Evolutionary conservation across 805 yeast genomes (phyloP).

Genomic region (Cyberlindnera galapagoensis): DNA sequence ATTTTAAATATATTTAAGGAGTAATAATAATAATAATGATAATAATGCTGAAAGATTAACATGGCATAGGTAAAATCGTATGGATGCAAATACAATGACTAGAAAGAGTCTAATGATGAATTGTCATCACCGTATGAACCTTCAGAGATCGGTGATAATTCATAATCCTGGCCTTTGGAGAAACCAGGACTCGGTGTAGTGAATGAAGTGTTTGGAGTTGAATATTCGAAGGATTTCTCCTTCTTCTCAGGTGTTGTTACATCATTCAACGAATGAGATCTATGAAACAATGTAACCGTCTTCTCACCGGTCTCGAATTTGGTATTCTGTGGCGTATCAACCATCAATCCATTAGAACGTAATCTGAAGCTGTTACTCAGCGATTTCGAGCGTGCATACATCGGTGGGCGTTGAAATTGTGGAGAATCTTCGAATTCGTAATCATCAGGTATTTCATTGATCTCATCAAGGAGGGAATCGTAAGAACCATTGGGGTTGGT

Average conservation of each 20-base stretch:
- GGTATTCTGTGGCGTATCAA: constrained; percentile 27
- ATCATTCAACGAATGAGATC: constrained; percentile 7
- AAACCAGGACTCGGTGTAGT: constrained; percentile 19
- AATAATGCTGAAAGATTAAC: too few relatives aligned
- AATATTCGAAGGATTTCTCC: constrained; percentile 6
- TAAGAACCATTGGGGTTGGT: constrained; percentile 22
- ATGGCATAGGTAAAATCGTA: too few relatives aligned
- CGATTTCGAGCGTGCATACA: constrained; percentile 10
- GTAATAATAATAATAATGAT: too few relatives aligned
- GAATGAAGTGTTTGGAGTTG: constrained; percentile 20
- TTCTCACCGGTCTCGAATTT: constrained; percentile 30
- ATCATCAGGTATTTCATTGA: constrained; percentile 43
- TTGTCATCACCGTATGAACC: constrained; percentile 18
- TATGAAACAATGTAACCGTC: constrained; percentile 33
- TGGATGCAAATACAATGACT: too few relatives aligned
- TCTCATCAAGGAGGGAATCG: constrained; percentile 44
- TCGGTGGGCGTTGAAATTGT: background rate
- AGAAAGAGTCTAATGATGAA: too few relatives aligned
- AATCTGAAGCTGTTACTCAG: constrained; percentile 12
- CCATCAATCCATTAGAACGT: constrained; percentile 13
- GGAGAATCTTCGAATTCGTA: constrained; percentile 16
- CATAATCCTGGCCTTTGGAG: constrained; percentile 10
- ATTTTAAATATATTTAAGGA: too few relatives aligned
- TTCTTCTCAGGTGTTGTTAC: background rate
- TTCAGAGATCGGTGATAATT: constrained; percentile 24